These are phyloP conservation scores for Malus sylvestris DNA, from an alignment of 306 rosid species.

Conservation along the genomic window DNA sequence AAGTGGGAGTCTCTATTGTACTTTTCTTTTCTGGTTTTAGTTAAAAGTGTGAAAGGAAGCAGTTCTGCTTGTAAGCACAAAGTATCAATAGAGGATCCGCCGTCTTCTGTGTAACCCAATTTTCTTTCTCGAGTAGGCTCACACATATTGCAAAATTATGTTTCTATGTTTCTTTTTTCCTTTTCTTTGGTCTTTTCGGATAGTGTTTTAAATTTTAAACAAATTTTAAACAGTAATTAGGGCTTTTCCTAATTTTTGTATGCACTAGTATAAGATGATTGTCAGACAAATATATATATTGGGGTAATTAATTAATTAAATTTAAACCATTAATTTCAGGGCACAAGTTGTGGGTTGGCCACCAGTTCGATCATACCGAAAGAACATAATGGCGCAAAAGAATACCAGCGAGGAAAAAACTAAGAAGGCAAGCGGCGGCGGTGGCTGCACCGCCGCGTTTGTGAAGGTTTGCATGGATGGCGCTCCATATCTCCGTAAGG, in stretches of 20 bases:
- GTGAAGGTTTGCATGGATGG: slow-evolving; percentile 99
- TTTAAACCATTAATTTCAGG: slow-evolving; percentile 31
- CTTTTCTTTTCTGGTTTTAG: background rate
- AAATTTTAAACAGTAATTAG: background rate
- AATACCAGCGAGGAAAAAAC: slow-evolving; percentile 19
- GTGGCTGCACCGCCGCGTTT: slow-evolving; percentile 32
- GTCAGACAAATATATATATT: background rate
- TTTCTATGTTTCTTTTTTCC: background rate
- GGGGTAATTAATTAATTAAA: background rate
- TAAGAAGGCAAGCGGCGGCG: slow-evolving; percentile 30
- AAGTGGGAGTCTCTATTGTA: background rate
- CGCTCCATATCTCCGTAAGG: slow-evolving; percentile 98
- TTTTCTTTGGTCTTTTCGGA: background rate
- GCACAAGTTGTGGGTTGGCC: slow-evolving; percentile 99
- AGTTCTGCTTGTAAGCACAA: background rate
- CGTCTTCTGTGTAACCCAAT: background rate
- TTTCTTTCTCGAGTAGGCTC: background rate
- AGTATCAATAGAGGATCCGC: background rate
- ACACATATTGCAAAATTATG: background rate
- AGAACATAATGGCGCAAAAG: slow-evolving; percentile 84
- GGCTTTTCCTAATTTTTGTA: background rate
- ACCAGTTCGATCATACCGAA: slow-evolving; percentile 93
- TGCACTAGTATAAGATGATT: background rate
- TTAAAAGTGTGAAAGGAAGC: background rate
- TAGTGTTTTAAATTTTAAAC: background rate